A percentile compares a stretch with the other conserved stretches of the same genome.
Evolutionary conservation across 2,329 filamentous ascomycete genomes (phyloP).

Genomic region (Trichoderma aggressivum): DNA sequence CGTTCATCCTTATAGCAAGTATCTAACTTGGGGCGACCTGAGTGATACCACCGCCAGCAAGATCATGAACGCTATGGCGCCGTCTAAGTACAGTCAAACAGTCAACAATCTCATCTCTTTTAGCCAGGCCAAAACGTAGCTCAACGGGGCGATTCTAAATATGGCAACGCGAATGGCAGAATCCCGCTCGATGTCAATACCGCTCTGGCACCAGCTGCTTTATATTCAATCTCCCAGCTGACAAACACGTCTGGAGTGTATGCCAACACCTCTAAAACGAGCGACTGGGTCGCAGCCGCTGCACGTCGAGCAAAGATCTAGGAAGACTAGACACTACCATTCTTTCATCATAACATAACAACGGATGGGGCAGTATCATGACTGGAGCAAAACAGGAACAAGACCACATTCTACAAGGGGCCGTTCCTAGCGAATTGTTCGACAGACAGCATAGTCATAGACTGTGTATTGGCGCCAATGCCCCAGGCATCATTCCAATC

Average conservation of each 20-base stretch:
- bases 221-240: constrained; percentile 57
- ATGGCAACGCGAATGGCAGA: constrained; percentile 57
- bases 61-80: constrained; percentile 53
- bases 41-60: constrained; percentile 52
- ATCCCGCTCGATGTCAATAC: constrained; percentile 66
- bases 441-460: constrained; percentile 39
- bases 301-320: constrained; percentile 54
- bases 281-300: constrained; percentile 44
- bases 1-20: constrained; percentile 48
- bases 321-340: constrained; percentile 57
- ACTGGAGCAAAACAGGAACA: constrained; percentile 45
- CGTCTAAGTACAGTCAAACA: constrained; percentile 52
- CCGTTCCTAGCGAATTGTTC: constrained; percentile 40
- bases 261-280: constrained; percentile 35
- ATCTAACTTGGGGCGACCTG: constrained; percentile 52
- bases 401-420: constrained; percentile 41
- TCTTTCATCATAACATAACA: constrained; percentile 50
- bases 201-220: constrained; percentile 58
- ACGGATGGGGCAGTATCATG: constrained; percentile 42
- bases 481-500: constrained; percentile 49
- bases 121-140: constrained; percentile 54
- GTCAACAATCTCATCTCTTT: constrained; percentile 56
- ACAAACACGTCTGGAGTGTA: constrained; percentile 48
- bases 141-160: constrained; percentile 60
- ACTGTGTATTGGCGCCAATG: constrained; percentile 54